Conservation (phyloP, 148 eudicot species). For the Fallopia convolvulus region DNA sequence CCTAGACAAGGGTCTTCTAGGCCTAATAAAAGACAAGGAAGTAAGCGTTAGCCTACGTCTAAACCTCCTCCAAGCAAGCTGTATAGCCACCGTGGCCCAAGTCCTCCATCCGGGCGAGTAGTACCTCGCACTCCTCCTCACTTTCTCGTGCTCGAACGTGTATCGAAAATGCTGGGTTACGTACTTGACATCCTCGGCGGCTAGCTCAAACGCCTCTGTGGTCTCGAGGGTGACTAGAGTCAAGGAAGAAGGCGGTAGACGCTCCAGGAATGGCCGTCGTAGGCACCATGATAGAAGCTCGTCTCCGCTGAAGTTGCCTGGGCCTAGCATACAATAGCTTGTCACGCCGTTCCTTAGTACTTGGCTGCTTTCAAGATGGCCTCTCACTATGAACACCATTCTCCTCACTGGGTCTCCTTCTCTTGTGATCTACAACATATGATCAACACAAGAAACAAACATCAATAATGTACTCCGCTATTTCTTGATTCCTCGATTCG, state of each 20-base stretch:
- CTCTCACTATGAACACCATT: slow-evolving; percentile 85
- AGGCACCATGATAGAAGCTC: slow-evolving; percentile 94
- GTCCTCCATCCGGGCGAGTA: slow-evolving; percentile 98
- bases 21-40: slow-evolving; percentile 88
- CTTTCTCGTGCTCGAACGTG: slow-evolving; percentile 78
- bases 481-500: no score
- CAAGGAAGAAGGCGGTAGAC: slow-evolving; percentile 80
- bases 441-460: no score
- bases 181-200: slow-evolving; percentile 74
- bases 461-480: no score
- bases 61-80: slow-evolving; percentile 87
- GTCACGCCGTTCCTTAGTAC: slow-evolving; percentile 66
- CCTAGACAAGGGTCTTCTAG: slow-evolving; percentile 85
- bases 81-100: slow-evolving; percentile 92
- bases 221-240: slow-evolving; percentile 71
- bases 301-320: slow-evolving; percentile 90
- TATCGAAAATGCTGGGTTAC: slow-evolving; percentile 88
- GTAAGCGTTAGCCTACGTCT: slow-evolving; percentile 68
- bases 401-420: slow-evolving; percentile 91
- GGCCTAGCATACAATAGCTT: slow-evolving; percentile 86
- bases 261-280: slow-evolving; percentile 59
- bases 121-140: slow-evolving; percentile 83
- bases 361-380: slow-evolving; percentile 87
- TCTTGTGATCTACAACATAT: slow-evolving; percentile 36
- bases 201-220: slow-evolving; percentile 87